A percentile compares a stretch with the other conserved stretches of the same genome.
These are phyloP conservation scores for Podospora pseudocomata DNA, from an alignment of 495 filamentous ascomycete species.

Conservation along the genomic window DNA sequence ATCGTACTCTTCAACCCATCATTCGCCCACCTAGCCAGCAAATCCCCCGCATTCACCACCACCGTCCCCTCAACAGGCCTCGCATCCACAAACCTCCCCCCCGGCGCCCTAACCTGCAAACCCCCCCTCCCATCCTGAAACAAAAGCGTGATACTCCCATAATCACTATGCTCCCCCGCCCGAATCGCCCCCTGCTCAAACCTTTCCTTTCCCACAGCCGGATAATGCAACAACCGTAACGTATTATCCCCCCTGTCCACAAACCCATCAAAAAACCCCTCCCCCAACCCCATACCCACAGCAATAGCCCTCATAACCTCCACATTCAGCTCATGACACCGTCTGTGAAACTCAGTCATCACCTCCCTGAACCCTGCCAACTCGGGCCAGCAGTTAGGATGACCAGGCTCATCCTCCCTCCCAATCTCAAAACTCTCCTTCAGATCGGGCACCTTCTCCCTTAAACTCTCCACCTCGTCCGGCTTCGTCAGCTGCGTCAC, in stretches of 20 bases:
- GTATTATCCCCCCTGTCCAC: constrained; percentile 77
- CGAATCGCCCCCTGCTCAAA: constrained; percentile 73
- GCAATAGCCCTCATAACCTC: constrained; percentile 87
- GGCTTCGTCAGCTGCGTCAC: constrained; percentile 49
- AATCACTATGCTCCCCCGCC: constrained; percentile 85
- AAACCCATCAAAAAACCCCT: constrained; percentile 73
- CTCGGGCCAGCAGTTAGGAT: constrained; percentile 81
- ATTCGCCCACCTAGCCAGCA: constrained; percentile 87
- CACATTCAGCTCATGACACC: constrained; percentile 70
- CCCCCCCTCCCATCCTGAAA: constrained; percentile 86
- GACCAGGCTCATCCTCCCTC: constrained; percentile 60
- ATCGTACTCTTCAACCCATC: constrained; percentile 83
- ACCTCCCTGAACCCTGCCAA: constrained; percentile 61
- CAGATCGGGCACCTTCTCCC: constrained; percentile 57
- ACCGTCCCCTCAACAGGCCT: constrained; percentile 78
- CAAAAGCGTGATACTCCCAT: constrained; percentile 80
- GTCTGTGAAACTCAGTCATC: constrained; percentile 70
- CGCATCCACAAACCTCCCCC: constrained; percentile 76
- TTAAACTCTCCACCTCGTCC: no score
- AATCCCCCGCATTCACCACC: constrained; percentile 87
- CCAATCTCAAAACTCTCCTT: constrained; percentile 88
- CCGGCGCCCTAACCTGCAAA: constrained; percentile 75
- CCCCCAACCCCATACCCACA: constrained; percentile 70
- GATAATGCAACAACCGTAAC: constrained; percentile 86
- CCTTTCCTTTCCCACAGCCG: constrained; percentile 59